Percentiles rank a stretch among this genome's conserved stretches.
Conservation (phyloP, 2,329 filamentous ascomycete species). For the Arthrinium puccinioides region DNA sequence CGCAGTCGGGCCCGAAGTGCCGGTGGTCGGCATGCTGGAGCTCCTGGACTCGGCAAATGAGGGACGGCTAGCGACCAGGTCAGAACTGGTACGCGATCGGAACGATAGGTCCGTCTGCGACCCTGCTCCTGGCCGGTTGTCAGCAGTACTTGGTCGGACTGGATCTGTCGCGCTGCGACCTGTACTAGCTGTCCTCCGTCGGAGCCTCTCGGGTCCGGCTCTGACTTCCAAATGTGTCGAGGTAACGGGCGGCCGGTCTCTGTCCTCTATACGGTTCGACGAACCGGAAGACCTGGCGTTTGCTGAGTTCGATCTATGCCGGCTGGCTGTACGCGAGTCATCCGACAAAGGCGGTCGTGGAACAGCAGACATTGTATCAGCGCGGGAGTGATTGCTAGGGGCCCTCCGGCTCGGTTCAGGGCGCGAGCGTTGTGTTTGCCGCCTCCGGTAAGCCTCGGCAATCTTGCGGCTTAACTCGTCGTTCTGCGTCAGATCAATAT, state of each 20-base stretch:
- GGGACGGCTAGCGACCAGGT: conserved; percentile 29
- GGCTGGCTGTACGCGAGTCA: conserved; percentile 15
- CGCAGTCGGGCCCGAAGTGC: conserved; percentile 8
- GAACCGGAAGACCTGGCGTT: conserved; percentile 28
- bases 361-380: conserved; percentile 18
- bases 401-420: conserved; percentile 38
- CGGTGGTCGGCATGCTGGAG: conserved; percentile 24
- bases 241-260: conserved; percentile 43
- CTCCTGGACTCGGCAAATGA: conserved; percentile 35
- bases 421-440: conserved; percentile 58
- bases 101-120: conserved; percentile 59
- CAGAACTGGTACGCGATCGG: conserved; percentile 32
- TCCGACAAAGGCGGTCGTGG: conserved; percentile 18
- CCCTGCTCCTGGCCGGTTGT: conserved; percentile 44
- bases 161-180: conserved; percentile 49
- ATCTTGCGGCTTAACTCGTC: conserved; percentile 88
- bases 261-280: conserved; percentile 36
- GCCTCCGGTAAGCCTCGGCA: conserved; percentile 75
- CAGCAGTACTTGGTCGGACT: conserved; percentile 30
- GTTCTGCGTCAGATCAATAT: conserved; percentile 75
- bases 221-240: conserved; percentile 41
- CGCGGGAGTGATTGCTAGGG: conserved; percentile 30
- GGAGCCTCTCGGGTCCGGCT: conserved; percentile 35
- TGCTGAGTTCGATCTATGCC: conserved; percentile 21
- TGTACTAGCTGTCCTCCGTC: conserved; percentile 45